These are phyloP conservation scores for Erodium trifolium DNA, from an alignment of 441 rosid genomes.

Conservation along the genomic window DNA sequence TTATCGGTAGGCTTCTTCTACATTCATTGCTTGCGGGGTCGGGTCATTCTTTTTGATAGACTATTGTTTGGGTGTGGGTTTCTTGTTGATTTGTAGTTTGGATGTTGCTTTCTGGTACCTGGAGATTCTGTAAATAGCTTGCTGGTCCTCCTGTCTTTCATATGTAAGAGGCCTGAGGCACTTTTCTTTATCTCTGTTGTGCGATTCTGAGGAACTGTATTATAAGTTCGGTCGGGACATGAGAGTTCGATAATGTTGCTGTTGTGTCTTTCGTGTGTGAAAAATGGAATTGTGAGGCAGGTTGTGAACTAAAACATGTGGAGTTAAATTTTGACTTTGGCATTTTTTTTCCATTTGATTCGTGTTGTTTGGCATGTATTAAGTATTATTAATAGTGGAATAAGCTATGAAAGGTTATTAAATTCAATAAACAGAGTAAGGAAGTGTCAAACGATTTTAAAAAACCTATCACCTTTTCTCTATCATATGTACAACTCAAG, in stretches of 20 bases:
- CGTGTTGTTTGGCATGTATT: no score
- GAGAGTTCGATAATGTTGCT: background rate
- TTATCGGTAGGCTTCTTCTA: constrained; percentile 22
- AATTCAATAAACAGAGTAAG: no score
- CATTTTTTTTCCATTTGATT: no score
- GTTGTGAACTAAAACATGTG: background rate
- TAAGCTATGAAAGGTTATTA: no score
- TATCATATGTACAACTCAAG: no score
- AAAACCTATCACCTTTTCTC: no score
- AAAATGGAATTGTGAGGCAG: background rate
- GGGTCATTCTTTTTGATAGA: constrained; percentile 7
- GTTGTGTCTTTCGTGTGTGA: background rate
- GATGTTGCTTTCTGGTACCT: constrained; percentile 16
- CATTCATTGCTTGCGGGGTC: constrained; percentile 15
- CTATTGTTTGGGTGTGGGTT: constrained; percentile 1
- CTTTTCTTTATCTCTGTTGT: background rate
- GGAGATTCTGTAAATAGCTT: constrained; percentile 38
- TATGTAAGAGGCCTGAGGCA: background rate
- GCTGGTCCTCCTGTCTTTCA: constrained; percentile 16
- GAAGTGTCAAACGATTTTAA: no score
- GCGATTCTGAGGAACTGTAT: background rate
- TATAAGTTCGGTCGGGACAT: background rate
- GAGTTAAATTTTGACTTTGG: no score
- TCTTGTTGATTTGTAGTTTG: constrained; percentile 10
- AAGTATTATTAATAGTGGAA: no score